Evolutionary conservation across 2,329 filamentous ascomycete genomes (phyloP).

Genomic region (Talaromyces sp.): DNA sequence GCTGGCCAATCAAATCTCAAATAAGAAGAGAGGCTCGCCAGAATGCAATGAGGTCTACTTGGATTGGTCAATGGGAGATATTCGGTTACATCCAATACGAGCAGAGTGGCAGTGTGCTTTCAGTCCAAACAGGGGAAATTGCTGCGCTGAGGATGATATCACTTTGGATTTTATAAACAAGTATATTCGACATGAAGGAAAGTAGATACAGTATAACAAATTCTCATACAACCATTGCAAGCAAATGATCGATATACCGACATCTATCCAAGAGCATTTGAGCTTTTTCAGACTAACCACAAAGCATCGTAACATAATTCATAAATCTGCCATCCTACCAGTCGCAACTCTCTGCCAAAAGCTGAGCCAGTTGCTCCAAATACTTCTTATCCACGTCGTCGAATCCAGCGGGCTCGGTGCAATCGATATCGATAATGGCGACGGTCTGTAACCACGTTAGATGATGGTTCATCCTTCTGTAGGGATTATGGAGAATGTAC

Average conservation of each 20-base stretch:
- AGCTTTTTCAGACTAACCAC: not conserved
- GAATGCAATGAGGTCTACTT: not conserved
- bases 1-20: not conserved
- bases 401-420: conserved; percentile 42
- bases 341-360: conserved; percentile 43
- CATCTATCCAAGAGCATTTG: not conserved
- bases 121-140: not conserved
- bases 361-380: conserved; percentile 40
- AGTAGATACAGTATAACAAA: not conserved
- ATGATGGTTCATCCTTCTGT: not conserved
- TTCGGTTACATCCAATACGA: not conserved
- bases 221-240: not conserved
- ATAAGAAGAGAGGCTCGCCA: not conserved
- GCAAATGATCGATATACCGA: not conserved
- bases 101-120: conserved; percentile 6
- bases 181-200: not conserved
- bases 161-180: not conserved
- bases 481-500: not conserved
- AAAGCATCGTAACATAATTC: not conserved
- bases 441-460: conserved; percentile 36
- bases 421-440: conserved; percentile 50
- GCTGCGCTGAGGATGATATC: not conserved
- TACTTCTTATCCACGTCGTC: conserved; percentile 44
- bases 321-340: conserved; percentile 24
- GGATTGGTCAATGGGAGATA: conserved; percentile 9